Evolutionary conservation across 208 protist genomes (phyloP).

Genomic region (Trichomonas gallinae): DNA sequence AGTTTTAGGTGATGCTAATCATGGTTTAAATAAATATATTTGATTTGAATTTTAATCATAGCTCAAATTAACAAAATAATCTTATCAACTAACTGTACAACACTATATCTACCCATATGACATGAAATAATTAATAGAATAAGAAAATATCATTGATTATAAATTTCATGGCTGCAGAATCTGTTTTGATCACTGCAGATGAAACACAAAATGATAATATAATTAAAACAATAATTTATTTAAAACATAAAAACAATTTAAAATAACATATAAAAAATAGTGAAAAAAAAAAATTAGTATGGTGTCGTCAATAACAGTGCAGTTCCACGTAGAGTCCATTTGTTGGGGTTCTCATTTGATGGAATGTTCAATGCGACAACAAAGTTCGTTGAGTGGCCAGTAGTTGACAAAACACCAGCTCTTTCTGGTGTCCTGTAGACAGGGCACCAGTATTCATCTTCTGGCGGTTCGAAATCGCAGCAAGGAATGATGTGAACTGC

Average conservation of each 20-base stretch:
- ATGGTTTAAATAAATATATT: too few relatives aligned
- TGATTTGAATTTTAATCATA: too few relatives aligned
- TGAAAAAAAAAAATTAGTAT: background rate
- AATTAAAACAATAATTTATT: background rate
- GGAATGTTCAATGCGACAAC: conserved; percentile 78
- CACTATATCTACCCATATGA: too few relatives aligned
- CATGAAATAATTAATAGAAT: too few relatives aligned
- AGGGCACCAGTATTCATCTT: conserved; percentile 27
- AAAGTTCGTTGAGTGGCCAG: conserved; percentile 96
- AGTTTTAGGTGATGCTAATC: too few relatives aligned
- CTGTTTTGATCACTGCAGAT: too few relatives aligned
- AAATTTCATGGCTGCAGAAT: too few relatives aligned
- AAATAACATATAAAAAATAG: background rate
- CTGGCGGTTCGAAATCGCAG: background rate
- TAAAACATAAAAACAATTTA: background rate
- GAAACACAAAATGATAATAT: too few relatives aligned
- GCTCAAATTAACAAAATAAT: too few relatives aligned
- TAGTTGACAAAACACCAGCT: conserved; percentile 65
- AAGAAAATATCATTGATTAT: too few relatives aligned
- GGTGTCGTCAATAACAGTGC: conserved; percentile 39
- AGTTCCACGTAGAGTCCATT: conserved; percentile 78
- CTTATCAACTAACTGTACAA: too few relatives aligned
- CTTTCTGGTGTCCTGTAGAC: background rate
- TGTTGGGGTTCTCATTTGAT: conserved; percentile 53
- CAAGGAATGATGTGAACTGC: background rate